Conservation (phyloP, 495 filamentous ascomycete species). For the Penicillium crystallinum region DNA sequence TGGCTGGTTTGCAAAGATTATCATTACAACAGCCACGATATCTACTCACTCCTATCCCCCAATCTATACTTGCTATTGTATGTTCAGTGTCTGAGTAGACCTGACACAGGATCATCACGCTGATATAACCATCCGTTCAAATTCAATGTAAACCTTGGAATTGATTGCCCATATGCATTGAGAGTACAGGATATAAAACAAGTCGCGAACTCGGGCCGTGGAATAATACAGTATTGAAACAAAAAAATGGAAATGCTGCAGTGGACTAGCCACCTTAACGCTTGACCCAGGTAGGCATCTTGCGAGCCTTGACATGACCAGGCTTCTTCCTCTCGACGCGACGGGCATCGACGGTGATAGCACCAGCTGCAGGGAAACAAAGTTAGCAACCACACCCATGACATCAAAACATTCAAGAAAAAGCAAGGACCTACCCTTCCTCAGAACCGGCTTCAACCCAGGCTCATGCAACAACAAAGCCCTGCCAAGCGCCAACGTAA, state of each 20-base stretch:
- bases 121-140: background rate
- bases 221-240: constrained; percentile 28
- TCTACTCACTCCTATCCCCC: too few relatives aligned
- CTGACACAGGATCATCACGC: background rate
- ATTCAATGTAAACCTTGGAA: constrained; percentile 9
- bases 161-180: constrained; percentile 29
- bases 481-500: constrained; percentile 86
- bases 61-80: background rate
- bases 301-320: constrained; percentile 90
- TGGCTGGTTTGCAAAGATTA: too few relatives aligned
- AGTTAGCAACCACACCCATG: constrained; percentile 19
- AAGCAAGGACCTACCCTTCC: constrained; percentile 66
- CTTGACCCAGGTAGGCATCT: constrained; percentile 99
- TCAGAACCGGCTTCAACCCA: constrained; percentile 75
- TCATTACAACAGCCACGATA: too few relatives aligned
- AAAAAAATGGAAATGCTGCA: constrained; percentile 7
- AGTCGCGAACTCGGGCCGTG: constrained; percentile 20
- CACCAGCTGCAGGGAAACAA: constrained; percentile 60
- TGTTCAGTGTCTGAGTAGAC: background rate
- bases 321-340: constrained; percentile 98
- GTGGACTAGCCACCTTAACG: constrained; percentile 26
- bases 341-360: constrained; percentile 85
- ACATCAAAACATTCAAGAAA: background rate
- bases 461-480: constrained; percentile 89
- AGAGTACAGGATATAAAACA: constrained; percentile 34